Evolutionary conservation across 2,329 filamentous ascomycete genomes (phyloP).

Genomic region (Fusarium torulosum): DNA sequence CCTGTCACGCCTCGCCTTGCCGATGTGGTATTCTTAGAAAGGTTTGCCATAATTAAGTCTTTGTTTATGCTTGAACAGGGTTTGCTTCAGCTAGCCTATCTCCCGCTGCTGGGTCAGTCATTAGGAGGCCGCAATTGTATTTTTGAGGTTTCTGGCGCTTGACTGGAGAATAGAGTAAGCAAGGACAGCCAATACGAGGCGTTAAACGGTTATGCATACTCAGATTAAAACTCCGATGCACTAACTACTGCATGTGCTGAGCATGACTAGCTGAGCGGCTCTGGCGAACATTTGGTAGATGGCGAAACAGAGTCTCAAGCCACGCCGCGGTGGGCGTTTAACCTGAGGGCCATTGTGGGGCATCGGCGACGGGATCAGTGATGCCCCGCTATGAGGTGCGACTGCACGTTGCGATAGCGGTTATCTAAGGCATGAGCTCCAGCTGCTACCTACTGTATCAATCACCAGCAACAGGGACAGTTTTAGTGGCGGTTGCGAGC

Average conservation of each 20-base stretch:
- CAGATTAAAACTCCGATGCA: conserved; percentile 24
- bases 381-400: conserved; percentile 19
- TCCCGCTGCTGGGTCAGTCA: conserved; percentile 20
- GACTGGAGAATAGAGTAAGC: conserved; percentile 1
- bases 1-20: conserved; percentile 14
- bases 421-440: conserved; percentile 10
- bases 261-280: conserved; percentile 26
- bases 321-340: conserved; percentile 26
- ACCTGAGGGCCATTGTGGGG: conserved; percentile 19
- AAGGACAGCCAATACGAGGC: conserved; percentile 22
- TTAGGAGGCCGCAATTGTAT: conserved; percentile 5
- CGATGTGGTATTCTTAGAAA: conserved; percentile 30
- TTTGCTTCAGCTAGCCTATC: conserved; percentile 30
- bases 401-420: conserved; percentile 4
- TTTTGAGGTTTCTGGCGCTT: conserved; percentile 7
- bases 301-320: conserved; percentile 21
- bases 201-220: conserved; percentile 34
- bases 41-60: conserved; percentile 24
- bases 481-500: conserved; percentile 10
- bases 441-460: conserved; percentile 7
- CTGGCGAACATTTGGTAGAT: conserved; percentile 8
- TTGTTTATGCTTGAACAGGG: conserved; percentile 46
- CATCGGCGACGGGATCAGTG: conserved; percentile 6
- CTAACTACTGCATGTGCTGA: conserved; percentile 35
- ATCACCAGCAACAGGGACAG: conserved; percentile 1